Conservation (phyloP, 73 alveolate genomes). For the Breviolum minutum region DNA sequence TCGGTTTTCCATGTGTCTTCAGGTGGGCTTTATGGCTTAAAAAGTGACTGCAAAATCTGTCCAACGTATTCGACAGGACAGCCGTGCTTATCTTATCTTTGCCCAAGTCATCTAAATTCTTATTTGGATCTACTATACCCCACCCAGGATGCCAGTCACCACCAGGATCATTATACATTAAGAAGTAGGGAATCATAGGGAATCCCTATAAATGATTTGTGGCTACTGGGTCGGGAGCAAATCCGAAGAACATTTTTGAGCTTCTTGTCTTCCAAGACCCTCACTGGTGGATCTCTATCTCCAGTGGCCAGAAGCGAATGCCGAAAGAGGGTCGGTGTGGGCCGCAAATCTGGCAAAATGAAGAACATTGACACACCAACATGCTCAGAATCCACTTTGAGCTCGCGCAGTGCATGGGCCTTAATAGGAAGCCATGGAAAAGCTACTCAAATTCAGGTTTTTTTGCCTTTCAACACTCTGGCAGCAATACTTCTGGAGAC, state of each 20-base stretch:
- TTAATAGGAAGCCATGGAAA: neutral
- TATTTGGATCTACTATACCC: neutral
- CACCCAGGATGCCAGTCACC: neutral
- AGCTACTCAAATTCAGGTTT: neutral
- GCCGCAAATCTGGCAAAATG: conserved; percentile 8
- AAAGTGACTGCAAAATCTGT: too few relatives aligned
- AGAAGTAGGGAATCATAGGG: too few relatives aligned
- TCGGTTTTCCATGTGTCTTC: too few relatives aligned
- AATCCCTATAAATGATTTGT: too few relatives aligned
- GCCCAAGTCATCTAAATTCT: neutral
- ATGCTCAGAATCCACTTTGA: too few relatives aligned
- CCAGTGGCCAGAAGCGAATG: conserved; percentile 10
- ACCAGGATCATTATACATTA: too few relatives aligned
- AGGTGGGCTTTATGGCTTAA: too few relatives aligned
- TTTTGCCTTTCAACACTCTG: neutral
- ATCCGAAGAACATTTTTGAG: too few relatives aligned
- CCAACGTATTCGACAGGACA: too few relatives aligned
- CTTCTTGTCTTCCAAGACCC: neutral
- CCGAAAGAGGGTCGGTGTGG: conserved; percentile 34
- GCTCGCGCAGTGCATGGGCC: too few relatives aligned
- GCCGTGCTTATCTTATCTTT: too few relatives aligned
- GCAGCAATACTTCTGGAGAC: conserved; percentile 1
- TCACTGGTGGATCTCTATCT: conserved; percentile 21
- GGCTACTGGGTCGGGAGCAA: neutral
- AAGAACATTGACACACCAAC: too few relatives aligned